Evolutionary conservation across 2,329 filamentous ascomycete genomes (phyloP).

Genomic region (Aspergillus novoparasiticus): DNA sequence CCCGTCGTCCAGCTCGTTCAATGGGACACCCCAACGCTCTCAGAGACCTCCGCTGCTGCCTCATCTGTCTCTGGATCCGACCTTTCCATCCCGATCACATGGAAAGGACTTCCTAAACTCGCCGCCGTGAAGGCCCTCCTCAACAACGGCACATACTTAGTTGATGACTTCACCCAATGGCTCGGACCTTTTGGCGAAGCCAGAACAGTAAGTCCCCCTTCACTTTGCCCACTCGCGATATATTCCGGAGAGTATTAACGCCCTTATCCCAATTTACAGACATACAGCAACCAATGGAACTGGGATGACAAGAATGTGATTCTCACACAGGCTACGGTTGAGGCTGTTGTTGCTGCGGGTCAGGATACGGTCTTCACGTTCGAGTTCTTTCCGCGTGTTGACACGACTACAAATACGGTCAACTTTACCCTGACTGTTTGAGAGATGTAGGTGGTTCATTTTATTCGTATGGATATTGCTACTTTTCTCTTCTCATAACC

Average conservation of each 20-base stretch:
- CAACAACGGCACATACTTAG: conserved; percentile 52
- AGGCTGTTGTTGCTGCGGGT: conserved; percentile 50
- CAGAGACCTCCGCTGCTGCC: conserved; percentile 30
- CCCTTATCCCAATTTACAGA: conserved; percentile 31
- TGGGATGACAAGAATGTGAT: conserved; percentile 53
- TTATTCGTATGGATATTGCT: not conserved
- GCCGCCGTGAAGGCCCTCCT: conserved; percentile 57
- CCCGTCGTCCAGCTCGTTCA: conserved; percentile 54
- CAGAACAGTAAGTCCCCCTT: conserved; percentile 32
- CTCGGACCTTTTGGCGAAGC: conserved; percentile 56
- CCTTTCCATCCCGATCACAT: conserved; percentile 55
- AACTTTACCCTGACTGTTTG: conserved; percentile 53
- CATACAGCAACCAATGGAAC: conserved; percentile 55
- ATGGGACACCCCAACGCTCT: conserved; percentile 51
- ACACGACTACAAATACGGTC: conserved; percentile 47
- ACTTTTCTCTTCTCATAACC: not conserved
- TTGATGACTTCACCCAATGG: conserved; percentile 60
- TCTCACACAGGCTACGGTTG: conserved; percentile 48
- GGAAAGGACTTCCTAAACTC: conserved; percentile 53
- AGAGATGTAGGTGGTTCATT: not conserved
- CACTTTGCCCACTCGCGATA: not conserved
- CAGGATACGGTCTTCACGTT: conserved; percentile 54
- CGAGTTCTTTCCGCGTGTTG: conserved; percentile 58
- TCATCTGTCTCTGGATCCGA: conserved; percentile 41
- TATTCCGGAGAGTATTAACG: not conserved